Base-by-base conservation (phyloP, 306 rosid genomes). In the Rosa multiflora region DNA sequence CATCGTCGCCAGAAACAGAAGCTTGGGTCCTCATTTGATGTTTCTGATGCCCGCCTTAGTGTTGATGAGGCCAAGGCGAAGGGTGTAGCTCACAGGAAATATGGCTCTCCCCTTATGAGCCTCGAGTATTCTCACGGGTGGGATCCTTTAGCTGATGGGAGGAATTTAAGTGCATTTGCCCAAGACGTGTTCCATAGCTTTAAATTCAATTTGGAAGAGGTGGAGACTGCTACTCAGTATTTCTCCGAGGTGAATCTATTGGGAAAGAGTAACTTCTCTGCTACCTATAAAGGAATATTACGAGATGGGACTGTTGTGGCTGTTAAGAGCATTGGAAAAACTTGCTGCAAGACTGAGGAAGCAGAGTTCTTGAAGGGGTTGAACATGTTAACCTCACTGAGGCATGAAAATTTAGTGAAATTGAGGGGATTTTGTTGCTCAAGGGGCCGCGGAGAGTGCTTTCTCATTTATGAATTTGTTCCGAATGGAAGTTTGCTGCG, bases 341-440 rank as follows among this genome's bases (percentile, higher is more conserved):
- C 89, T 47, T 92, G 99, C 78, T 95, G 99, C 84, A 95, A 95
- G 85, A 87, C 99, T 0, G 99, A 95, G 59, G 99, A 95, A 76
- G 79, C 89, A 15, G 99, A 95, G 43, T 95, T 95, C 74, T 78
- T 95, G 90, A 95, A 91, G 85, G 99, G 99, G 23, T 68, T 95
- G 86, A 91, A 88, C 88, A 82, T 87, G 67, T 84, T 95, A 84
- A 88, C 99, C 42, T 91, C 91, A 0, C 73, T 92, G 68, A 88
- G 96, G 86, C 93, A 91, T 55, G 97, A 92, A 76, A 91, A 95
- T 79, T 83, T 95, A 37, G 96, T 84, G 72, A 89, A 84, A 76
- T 66, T 95, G 77, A 87, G 99, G 83, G 99, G 99, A 12, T 91
- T 95, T 55, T 95, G 99, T 79, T 95, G 99, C 78, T 95, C 98